phyloP scores from a whole-genome alignment of 306 rosid genomes.

The Prunus mume region DNA sequence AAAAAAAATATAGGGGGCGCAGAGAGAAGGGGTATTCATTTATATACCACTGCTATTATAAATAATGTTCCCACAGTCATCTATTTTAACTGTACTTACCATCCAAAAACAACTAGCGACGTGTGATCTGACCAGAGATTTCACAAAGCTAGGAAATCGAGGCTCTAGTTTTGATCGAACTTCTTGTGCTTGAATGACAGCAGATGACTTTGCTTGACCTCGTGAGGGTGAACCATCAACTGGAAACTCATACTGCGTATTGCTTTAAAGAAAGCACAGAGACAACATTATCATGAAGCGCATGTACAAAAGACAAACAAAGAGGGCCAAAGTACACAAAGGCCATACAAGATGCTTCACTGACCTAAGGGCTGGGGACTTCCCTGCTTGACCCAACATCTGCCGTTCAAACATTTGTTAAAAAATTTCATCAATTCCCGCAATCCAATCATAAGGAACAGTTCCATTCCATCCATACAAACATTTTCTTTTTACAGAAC shows the following conservation, averaged over 20 bases:
- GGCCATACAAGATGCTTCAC: constrained; percentile 21
- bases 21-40: constrained; percentile 8
- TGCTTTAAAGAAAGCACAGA: constrained; percentile 37
- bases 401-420: constrained; percentile 45
- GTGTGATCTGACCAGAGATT: constrained; percentile 84
- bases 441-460: constrained; percentile 15
- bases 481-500: background rate
- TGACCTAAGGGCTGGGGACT: constrained; percentile 44
- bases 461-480: constrained; percentile 4
- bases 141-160: constrained; percentile 75
- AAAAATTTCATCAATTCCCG: background rate
- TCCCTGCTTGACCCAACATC: constrained; percentile 39
- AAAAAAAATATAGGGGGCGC: background rate
- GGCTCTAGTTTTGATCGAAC: constrained; percentile 45
- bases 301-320: background rate
- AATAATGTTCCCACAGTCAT: background rate
- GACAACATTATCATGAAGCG: constrained; percentile 14
- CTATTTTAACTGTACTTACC: constrained; percentile 40
- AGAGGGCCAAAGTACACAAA: background rate
- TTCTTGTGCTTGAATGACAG: constrained; percentile 67
- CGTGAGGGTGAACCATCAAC: constrained; percentile 47
- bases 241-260: constrained; percentile 34
- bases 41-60: background rate
- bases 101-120: constrained; percentile 91
- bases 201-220: constrained; percentile 74